These are phyloP conservation scores for Blastocystis sp. DNA, from an alignment of 352 stramenopile species.

Conservation along the genomic window DNA sequence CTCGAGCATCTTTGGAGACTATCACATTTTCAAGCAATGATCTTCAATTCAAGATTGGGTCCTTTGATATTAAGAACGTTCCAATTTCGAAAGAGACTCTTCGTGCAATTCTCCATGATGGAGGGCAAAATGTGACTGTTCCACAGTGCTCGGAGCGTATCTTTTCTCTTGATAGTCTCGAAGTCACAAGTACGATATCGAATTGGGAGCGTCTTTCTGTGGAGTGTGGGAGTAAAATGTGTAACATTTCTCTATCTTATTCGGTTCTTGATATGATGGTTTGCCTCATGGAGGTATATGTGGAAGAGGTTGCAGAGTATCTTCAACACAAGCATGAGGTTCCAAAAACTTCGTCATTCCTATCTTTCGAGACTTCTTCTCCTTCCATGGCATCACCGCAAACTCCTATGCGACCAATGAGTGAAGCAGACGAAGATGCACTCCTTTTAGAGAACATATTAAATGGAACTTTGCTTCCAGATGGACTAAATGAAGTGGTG, in stretches of 20 bases:
- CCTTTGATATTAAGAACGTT: background rate
- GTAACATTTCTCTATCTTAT: background rate
- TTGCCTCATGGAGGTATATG: background rate
- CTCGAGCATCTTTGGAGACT: background rate
- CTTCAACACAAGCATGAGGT: background rate
- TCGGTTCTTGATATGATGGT: slow-evolving; percentile 9
- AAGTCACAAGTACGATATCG: background rate
- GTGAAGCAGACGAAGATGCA: background rate
- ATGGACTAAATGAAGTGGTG: background rate
- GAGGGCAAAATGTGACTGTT: background rate
- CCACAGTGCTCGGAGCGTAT: background rate
- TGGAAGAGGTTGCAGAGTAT: background rate
- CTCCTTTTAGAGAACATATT: background rate
- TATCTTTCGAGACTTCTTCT: background rate
- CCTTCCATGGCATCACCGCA: background rate
- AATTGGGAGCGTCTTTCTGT: slow-evolving; percentile 11
- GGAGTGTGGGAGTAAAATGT: background rate
- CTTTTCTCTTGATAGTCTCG: background rate
- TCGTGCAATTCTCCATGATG: background rate
- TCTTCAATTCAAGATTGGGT: slow-evolving; percentile 19
- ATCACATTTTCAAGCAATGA: background rate
- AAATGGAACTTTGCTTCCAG: background rate
- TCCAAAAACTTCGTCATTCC: background rate
- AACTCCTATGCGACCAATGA: background rate
- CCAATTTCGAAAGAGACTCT: background rate